Base-by-base conservation (phyloP, 257 asterid genomes). In the Ilex aquifolium region DNA sequence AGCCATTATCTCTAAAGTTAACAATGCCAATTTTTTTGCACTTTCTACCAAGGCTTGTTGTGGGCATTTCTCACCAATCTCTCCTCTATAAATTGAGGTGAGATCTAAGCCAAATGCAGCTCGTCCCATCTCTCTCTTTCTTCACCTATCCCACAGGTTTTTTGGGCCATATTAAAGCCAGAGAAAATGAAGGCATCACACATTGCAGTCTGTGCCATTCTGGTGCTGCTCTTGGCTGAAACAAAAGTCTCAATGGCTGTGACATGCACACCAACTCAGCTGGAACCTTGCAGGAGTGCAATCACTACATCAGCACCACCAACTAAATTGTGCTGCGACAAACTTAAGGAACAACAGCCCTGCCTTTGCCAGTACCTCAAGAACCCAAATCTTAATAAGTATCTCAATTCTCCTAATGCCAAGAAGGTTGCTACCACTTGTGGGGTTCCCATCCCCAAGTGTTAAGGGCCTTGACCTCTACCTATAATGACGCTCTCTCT, bases 341-440 rank as follows among this genome's bases (percentile, higher is more conserved):
- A 52, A 42, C 46, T 77, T 57, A 70, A 39, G 13, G 32, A 51
- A 30, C 79, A 77, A 56, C 52, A 57, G 57, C 72, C 79, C 31
- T 77, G 80, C 58, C 62, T 70, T 59, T 77, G 83, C 68, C 56
- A 50, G 42, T 74, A 70, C 49, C 52, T 68, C n/a, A 70, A 74
- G 70, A 44, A 74, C 65, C 83, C 77, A 11, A 57, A 0, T 2
- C 62, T 74, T 48, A 62, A 15, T 57, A 57, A 46, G 42, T 51
- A 58, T 40, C 31, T 77, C 21, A 27, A 17, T 67, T 56, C 74
- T 9, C 62, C 83, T 6, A 31, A 42, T 31, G 74, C 75, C 51
- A 36, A 59, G 32, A 74, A 61, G 2, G 73, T 77, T 7, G 71
- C 80, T 49, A 13, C 13, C 0, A 14, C 64, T 54, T 74, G 83